Base-by-base conservation (phyloP, 257 asterid species). In the Leonotis leonurus region DNA sequence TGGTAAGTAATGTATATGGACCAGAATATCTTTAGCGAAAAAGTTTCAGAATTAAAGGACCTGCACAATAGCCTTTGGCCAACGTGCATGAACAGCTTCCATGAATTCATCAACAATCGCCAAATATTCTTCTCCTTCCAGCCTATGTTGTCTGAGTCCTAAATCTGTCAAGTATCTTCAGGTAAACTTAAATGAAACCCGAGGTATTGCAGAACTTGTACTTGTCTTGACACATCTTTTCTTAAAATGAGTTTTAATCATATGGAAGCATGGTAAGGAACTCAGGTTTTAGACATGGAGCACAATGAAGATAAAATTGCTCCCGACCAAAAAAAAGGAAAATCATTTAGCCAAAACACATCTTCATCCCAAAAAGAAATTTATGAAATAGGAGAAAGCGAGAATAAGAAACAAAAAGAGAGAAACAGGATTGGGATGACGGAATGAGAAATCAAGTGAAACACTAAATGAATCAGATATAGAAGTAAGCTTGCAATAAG, bases 11-110 rank as follows among this genome's bases (percentile, higher is more conserved):
- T 41, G 55, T 53, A 22, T 56, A n/a, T 58, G 56, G 46, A 44
- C 59, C 56, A 54, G 14, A 44, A 50, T 46, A 72, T 61, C 56
- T 60, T 55, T 24, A 50, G 60, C 43, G 65, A 46, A 41, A 55
- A 30, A 9, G 35, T 37, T 71, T 56, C 62, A 37, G 53, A 69
- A 58, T 30, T 60, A 77, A 59, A 17, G 53, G 61, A 93, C 99
- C 97, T 93, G 99, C 80, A 93, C 97, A 80, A 89, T 78, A 79
- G 99, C 99, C 82, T 93, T 93, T 25, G 99, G 99, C 99, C 99
- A 93, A 69, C 99, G 99, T 41, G 97, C 85, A 89, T 89, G 99
- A 74, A 93, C 88, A 70, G 99, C 99, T 76, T 93, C 97, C 95
- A 93, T 86, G 78, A 93, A 84, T 83, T 93, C 99, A 77, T 93